phyloP scores from a whole-genome alignment of 2,329 filamentous ascomycete species.

The Colletotrichum gloeosporioides region DNA sequence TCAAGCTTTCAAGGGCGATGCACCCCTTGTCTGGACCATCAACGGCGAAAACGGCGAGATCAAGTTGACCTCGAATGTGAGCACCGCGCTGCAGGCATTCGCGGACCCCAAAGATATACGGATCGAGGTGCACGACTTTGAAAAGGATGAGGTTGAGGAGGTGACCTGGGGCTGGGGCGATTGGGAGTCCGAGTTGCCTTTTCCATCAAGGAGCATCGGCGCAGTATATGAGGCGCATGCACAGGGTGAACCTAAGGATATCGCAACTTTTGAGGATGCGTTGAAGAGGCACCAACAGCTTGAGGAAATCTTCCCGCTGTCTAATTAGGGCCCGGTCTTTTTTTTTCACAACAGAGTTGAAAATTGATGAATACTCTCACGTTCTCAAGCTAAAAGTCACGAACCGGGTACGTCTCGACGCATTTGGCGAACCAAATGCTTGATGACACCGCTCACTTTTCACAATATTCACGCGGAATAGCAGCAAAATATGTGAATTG shows the following conservation, averaged over 20 bases:
- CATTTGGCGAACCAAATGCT: not conserved
- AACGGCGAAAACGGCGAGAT: constrained; percentile 58
- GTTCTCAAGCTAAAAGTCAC: not conserved
- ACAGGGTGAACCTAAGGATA: not conserved
- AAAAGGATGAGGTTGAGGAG: constrained; percentile 46
- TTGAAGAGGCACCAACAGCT: constrained; percentile 8
- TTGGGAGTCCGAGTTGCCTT: constrained; percentile 50
- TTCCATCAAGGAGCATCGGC: constrained; percentile 53
- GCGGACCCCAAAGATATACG: constrained; percentile 44
- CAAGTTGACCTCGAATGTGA: not conserved
- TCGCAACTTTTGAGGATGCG: constrained; percentile 13
- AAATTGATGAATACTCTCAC: no score
- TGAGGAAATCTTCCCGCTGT: not conserved
- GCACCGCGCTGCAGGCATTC: constrained; percentile 27
- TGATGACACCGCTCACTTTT: rapidly evolving
- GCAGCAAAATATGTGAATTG: no score
- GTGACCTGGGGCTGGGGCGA: constrained; percentile 50
- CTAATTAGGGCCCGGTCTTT: no score
- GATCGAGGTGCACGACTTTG: constrained; percentile 56
- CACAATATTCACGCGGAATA: no score
- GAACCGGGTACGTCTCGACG: no score
- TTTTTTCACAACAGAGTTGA: no score
- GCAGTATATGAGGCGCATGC: constrained; percentile 63
- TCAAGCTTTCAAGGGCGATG: constrained; percentile 51
- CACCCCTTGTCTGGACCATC: constrained; percentile 54